phyloP scores from a whole-genome alignment of 768 basidiomycete species.

The Boletellus ananas region DNA sequence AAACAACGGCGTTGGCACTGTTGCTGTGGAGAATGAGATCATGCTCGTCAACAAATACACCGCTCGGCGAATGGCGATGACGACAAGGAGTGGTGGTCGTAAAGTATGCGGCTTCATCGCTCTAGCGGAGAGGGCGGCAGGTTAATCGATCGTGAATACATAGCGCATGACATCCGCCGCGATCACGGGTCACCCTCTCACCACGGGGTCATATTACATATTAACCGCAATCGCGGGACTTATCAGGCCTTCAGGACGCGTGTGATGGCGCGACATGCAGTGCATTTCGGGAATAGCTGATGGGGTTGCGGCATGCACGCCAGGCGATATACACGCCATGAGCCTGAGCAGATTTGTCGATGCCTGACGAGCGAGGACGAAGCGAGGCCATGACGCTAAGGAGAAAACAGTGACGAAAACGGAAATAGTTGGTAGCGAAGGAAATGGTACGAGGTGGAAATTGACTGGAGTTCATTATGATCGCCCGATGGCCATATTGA shows the following conservation, averaged over 20 bases:
- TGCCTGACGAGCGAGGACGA: constrained; percentile 17
- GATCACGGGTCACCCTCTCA: constrained; percentile 19
- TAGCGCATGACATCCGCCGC: constrained; percentile 18
- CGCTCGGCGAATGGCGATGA: constrained; percentile 25
- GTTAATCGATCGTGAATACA: constrained; percentile 16
- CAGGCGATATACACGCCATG: constrained; percentile 25
- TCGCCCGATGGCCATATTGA: constrained; percentile 1
- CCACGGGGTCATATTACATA: constrained; percentile 29
- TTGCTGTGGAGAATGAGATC: constrained; percentile 13
- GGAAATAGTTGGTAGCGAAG: constrained; percentile 9
- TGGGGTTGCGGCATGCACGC: constrained; percentile 17
- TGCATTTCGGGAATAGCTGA: constrained; percentile 13
- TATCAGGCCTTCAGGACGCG: constrained; percentile 17
- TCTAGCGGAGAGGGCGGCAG: constrained; percentile 20
- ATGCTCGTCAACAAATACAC: constrained; percentile 19
- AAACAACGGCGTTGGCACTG: constrained; percentile 15
- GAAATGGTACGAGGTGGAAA: constrained; percentile 3
- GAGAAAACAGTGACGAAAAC: neutral
- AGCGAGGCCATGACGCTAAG: constrained; percentile 19
- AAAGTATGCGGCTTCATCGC: constrained; percentile 22
- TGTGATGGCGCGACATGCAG: constrained; percentile 23
- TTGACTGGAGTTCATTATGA: constrained; percentile 1
- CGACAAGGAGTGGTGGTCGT: constrained; percentile 18
- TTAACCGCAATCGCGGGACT: constrained; percentile 20
- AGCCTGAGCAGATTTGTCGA: constrained; percentile 14